A percentile compares a stretch with the other conserved stretches of the same genome.
These are phyloP conservation scores for Kurtzmaniella natalensis DNA, from an alignment of 1,139 yeast genomes.

Conservation along the genomic window DNA sequence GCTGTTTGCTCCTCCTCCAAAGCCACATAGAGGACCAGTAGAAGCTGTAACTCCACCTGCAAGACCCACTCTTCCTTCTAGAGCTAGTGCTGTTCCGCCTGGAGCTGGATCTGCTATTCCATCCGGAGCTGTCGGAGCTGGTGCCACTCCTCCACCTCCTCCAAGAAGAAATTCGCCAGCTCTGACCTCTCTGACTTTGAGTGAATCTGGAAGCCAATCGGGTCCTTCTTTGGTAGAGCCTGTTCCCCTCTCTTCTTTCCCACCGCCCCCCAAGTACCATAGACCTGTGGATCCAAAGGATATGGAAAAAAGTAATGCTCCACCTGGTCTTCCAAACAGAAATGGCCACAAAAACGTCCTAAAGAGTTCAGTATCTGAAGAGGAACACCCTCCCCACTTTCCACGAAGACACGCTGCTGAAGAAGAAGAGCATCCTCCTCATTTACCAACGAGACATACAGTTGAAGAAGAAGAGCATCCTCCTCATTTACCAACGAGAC, in stretches of 20 bases:
- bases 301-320: too few species aligned
- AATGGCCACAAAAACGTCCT: too few species aligned
- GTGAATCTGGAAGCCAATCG: too few species aligned
- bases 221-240: too few species aligned
- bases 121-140: slow-evolving; percentile 2
- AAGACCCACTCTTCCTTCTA: slow-evolving; percentile 1
- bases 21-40: not conserved
- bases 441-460: not conserved
- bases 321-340: too few species aligned
- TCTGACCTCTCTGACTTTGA: too few species aligned
- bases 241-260: slow-evolving; percentile 4
- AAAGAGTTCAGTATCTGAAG: not conserved
- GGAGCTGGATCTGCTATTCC: too few species aligned
- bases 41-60: not conserved
- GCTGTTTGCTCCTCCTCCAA: slow-evolving; percentile 4
- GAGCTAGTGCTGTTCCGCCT: not conserved
- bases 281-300: too few species aligned
- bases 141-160: slow-evolving; percentile 8
- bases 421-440: not conserved
- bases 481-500: not conserved
- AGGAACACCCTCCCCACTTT: not conserved
- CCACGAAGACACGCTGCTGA: not conserved
- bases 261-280: slow-evolving; percentile 11
- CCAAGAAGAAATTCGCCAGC: slow-evolving; percentile 2
- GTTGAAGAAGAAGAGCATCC: not conserved